These are phyloP conservation scores for Rhizophagus sp. DNA, from an alignment of 192 early-diverging fungal species.

Conservation along the genomic window DNA sequence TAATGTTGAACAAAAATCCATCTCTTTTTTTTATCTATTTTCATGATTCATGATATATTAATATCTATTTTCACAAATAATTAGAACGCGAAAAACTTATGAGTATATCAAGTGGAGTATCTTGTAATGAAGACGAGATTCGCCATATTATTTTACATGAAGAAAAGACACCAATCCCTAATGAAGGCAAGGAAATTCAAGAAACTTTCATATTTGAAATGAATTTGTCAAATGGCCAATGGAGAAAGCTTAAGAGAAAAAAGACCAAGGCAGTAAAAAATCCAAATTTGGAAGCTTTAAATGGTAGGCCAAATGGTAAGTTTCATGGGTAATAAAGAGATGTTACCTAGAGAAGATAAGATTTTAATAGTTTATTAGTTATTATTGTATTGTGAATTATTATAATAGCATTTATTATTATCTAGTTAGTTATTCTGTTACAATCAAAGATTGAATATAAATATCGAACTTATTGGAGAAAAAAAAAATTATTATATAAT, in stretches of 20 bases:
- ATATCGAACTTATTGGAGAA: no score
- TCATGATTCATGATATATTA: not conserved
- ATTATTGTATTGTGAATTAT: no score
- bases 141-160: slow-evolving; percentile 17
- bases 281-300: not conserved
- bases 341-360: no score
- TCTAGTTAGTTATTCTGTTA: no score
- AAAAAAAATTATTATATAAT: no score
- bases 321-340: not conserved
- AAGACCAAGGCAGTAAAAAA: not conserved
- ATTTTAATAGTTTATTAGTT: no score
- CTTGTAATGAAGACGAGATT: not conserved
- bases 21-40: not conserved
- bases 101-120: not conserved
- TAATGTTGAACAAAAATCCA: not conserved
- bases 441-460: no score
- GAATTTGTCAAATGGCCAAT: slow-evolving; percentile 17
- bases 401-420: no score
- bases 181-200: slow-evolving; percentile 24
- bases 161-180: not conserved
- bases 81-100: not conserved
- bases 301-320: slow-evolving; percentile 12
- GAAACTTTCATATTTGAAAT: slow-evolving; percentile 30
- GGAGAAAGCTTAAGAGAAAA: slow-evolving; percentile 30
- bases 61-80: not conserved